Percentiles rank a stretch among this genome's conserved stretches.
phyloP scores from a whole-genome alignment of 257 asterid genomes.

The Nicotiana obtusifolia region DNA sequence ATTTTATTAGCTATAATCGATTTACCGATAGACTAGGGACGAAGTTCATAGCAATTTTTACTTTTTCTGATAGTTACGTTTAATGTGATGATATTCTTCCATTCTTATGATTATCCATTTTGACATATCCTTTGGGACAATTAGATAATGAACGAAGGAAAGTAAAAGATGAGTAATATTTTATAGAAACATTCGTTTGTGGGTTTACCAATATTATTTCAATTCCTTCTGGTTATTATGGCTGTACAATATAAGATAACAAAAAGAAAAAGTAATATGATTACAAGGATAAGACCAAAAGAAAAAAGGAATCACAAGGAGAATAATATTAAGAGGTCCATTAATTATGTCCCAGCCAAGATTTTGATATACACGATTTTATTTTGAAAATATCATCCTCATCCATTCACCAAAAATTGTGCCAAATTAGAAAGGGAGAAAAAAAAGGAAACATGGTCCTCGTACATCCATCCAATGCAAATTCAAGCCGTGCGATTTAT shows the following conservation, averaged over 20 bases:
- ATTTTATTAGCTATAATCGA: no score
- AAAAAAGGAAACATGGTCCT: no score
- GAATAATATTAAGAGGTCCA: constrained; percentile 1
- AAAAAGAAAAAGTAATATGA: background rate
- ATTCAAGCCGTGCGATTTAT: no score
- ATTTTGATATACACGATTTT: background rate
- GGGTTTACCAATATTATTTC: background rate
- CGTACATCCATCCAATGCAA: no score
- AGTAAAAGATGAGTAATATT: background rate
- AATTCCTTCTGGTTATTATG: background rate
- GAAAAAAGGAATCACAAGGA: background rate
- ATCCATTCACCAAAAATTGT: background rate
- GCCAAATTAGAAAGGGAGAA: background rate
- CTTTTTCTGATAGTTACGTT: no score
- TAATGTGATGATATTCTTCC: background rate
- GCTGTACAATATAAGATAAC: background rate
- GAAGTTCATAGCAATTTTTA: no score
- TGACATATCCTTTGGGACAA: background rate
- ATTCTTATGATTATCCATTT: background rate
- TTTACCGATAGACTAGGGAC: no score
- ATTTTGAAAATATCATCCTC: background rate
- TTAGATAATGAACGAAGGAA: background rate
- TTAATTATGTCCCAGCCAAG: background rate
- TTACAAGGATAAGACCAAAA: background rate
- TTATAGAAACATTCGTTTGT: background rate